Percentiles rank a stretch among this genome's conserved stretches.
These are phyloP conservation scores for Exophiala mesophila DNA, from an alignment of 2,329 filamentous ascomycete genomes.

Conservation along the genomic window DNA sequence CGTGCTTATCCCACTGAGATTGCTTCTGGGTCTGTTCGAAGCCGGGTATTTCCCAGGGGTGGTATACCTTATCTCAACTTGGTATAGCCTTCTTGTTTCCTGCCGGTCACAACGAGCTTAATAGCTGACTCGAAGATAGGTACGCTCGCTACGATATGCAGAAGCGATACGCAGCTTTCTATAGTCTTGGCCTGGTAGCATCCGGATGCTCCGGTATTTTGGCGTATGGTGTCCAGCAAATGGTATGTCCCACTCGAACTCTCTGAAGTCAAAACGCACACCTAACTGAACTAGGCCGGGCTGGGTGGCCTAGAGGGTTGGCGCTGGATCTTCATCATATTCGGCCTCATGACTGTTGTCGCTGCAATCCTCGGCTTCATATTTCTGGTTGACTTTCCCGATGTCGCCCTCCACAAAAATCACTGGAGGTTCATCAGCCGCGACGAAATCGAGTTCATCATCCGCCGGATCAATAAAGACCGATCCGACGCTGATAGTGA, in stretches of 20 bases:
- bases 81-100: too few species aligned
- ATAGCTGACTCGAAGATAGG: conserved; percentile 51
- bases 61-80: conserved; percentile 55
- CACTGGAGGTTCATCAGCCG: conserved; percentile 32
- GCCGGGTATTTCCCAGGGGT: conserved; percentile 64
- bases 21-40: conserved; percentile 60
- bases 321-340: conserved; percentile 9
- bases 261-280: neutral
- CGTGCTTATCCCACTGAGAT: conserved; percentile 23
- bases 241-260: conserved; percentile 17
- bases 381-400: conserved; percentile 36
- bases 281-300: neutral
- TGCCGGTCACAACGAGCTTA: too few species aligned
- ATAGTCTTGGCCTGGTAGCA: conserved; percentile 44
- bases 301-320: neutral
- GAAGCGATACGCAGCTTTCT: conserved; percentile 42
- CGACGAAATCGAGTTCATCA: conserved; percentile 9
- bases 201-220: conserved; percentile 46
- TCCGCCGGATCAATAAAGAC: conserved; percentile 49
- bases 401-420: conserved; percentile 26
- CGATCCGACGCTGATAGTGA: conserved; percentile 48
- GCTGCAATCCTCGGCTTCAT: conserved; percentile 28
- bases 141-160: conserved; percentile 30
- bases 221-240: conserved; percentile 38
- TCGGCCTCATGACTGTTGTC: conserved; percentile 24